phyloP scores from a whole-genome alignment of 2,329 filamentous ascomycete genomes.

The Ampelomyces quisqualis region DNA sequence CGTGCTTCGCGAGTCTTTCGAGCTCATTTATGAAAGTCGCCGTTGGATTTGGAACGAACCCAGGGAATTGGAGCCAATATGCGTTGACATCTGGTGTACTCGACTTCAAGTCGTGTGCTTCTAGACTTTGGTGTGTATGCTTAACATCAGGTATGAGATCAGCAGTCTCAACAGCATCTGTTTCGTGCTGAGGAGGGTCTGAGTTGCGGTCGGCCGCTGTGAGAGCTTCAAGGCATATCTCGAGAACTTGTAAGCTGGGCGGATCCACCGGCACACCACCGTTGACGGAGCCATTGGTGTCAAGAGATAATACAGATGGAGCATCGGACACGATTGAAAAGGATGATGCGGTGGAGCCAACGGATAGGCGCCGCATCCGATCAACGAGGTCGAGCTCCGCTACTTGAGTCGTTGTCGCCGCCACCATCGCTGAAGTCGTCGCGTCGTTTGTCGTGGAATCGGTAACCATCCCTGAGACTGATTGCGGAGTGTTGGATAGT shows the following conservation, averaged over 20 bases:
- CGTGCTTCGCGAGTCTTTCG: slow-evolving; percentile 16
- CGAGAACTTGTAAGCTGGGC: not conserved
- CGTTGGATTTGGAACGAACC: slow-evolving; percentile 16
- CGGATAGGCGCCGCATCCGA: slow-evolving; percentile 15
- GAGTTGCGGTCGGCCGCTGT: slow-evolving; percentile 1
- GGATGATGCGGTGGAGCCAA: slow-evolving; percentile 15
- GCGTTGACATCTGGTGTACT: slow-evolving; percentile 6
- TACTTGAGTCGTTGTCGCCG: not conserved
- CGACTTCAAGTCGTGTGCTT: not conserved
- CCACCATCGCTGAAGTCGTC: not conserved
- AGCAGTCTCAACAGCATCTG: not conserved
- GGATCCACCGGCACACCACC: slow-evolving; percentile 4
- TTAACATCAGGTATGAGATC: not conserved
- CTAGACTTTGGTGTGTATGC: too few species aligned
- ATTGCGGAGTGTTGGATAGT: not conserved
- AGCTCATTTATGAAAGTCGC: slow-evolving; percentile 24
- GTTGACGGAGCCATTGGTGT: slow-evolving; percentile 8
- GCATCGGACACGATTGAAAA: slow-evolving; percentile 18
- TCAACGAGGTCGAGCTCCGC: not conserved
- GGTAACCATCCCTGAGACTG: not conserved
- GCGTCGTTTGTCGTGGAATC: not conserved
- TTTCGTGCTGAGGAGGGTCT: not conserved
- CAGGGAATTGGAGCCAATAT: slow-evolving; percentile 20
- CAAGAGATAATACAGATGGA: slow-evolving; percentile 17
- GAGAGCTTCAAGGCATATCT: slow-evolving; percentile 1